These are phyloP conservation scores for Nissolia schottii DNA, from an alignment of 306 rosid species.

Conservation along the genomic window DNA sequence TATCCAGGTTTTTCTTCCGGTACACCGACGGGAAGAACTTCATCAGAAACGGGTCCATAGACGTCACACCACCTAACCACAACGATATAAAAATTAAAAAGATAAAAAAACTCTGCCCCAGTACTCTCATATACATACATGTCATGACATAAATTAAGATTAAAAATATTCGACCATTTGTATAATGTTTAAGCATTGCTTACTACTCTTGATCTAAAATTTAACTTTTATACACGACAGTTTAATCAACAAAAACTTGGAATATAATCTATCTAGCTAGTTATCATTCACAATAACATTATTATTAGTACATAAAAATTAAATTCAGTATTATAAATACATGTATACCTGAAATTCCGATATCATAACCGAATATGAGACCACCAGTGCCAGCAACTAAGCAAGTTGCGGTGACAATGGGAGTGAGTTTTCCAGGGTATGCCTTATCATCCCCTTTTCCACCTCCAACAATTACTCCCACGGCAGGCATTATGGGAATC, in stretches of 20 bases:
- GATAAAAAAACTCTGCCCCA: too few relatives aligned
- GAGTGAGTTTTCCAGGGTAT: slow-evolving; percentile 76
- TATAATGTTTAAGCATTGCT: too few relatives aligned
- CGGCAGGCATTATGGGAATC: slow-evolving; percentile 95
- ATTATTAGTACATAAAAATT: too few relatives aligned
- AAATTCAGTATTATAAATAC: too few relatives aligned
- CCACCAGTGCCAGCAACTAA: slow-evolving; percentile 95
- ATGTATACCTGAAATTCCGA: slow-evolving; percentile 77
- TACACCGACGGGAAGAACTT: slow-evolving; percentile 74
- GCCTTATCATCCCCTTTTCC: slow-evolving; percentile 27
- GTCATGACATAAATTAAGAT: too few relatives aligned
- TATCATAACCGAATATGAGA: slow-evolving; percentile 84
- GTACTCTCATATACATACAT: too few relatives aligned
- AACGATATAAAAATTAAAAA: background rate
- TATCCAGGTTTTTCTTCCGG: slow-evolving; percentile 37
- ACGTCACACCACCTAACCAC: slow-evolving; percentile 78
- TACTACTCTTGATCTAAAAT: too few relatives aligned
- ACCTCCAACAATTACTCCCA: slow-evolving; percentile 33
- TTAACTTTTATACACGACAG: too few relatives aligned
- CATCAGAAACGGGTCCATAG: slow-evolving; percentile 68
- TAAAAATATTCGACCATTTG: too few relatives aligned
- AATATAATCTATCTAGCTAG: too few relatives aligned
- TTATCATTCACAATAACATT: too few relatives aligned
- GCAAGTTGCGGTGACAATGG: slow-evolving; percentile 61
- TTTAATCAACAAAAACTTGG: too few relatives aligned